Evolutionary conservation across 768 basidiomycete species (phyloP).

Genomic region (Antrodiella citrinella): DNA sequence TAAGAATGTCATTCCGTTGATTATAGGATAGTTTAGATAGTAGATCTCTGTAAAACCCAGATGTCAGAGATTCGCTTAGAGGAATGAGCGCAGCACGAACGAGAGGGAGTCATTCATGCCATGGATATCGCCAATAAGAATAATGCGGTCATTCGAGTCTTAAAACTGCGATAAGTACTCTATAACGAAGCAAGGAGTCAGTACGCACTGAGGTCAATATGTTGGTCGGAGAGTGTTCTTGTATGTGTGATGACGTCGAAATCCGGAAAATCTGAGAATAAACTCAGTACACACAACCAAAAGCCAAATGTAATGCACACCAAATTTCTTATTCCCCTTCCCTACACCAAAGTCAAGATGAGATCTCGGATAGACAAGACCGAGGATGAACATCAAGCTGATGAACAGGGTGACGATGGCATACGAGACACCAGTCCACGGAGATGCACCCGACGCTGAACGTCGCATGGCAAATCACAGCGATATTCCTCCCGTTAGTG

Average conservation of each 20-base stretch:
- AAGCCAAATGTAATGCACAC: slow-evolving; percentile 9
- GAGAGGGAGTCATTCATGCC: slow-evolving; percentile 64
- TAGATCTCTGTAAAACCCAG: slow-evolving; percentile 39
- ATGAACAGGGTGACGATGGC: slow-evolving; percentile 33
- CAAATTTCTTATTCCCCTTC: slow-evolving; percentile 10
- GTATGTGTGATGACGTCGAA: slow-evolving; percentile 42
- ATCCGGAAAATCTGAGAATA: slow-evolving; percentile 38
- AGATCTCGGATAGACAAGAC: slow-evolving; percentile 18
- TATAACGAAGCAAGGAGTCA: neutral
- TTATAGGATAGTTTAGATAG: slow-evolving; percentile 55
- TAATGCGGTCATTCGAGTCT: slow-evolving; percentile 45
- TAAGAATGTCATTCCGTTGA: slow-evolving; percentile 52
- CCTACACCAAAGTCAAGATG: slow-evolving; percentile 4
- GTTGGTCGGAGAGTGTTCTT: slow-evolving; percentile 32
- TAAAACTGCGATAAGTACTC: slow-evolving; percentile 33
- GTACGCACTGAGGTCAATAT: slow-evolving; percentile 49
- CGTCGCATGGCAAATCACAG: neutral
- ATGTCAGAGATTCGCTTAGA: neutral
- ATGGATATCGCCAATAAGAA: slow-evolving; percentile 86
- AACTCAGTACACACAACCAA: neutral
- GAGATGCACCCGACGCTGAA: neutral
- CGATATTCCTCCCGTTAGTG: no score
- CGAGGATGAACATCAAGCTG: slow-evolving; percentile 34
- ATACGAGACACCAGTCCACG: slow-evolving; percentile 21
- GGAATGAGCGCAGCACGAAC: slow-evolving; percentile 33